Evolutionary conservation across 495 filamentous ascomycete species (phyloP).

Genomic region (Penicillium arizonense): DNA sequence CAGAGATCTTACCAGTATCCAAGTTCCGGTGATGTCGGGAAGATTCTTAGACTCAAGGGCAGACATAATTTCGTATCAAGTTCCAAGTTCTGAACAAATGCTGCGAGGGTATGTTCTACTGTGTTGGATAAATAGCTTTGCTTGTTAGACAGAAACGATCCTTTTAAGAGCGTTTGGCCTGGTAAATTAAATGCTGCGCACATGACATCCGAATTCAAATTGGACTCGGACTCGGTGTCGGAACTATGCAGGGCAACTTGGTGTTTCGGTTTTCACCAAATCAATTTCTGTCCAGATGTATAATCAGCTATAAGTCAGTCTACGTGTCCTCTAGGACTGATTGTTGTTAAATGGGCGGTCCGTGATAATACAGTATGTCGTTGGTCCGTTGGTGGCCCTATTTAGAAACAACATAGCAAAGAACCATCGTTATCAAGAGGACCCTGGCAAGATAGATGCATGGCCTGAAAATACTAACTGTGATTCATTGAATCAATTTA

Average conservation of each 20-base stretch:
- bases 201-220: neutral
- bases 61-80: conserved; percentile 5
- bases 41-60: neutral
- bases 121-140: neutral
- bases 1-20: conserved; percentile 13
- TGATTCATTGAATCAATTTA: too few relatives aligned
- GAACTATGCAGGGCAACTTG: neutral
- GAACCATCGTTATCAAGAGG: too few relatives aligned
- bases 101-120: neutral
- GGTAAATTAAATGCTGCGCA: neutral
- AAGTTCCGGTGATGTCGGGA: conserved; percentile 12
- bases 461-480: too few relatives aligned
- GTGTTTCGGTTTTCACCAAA: neutral
- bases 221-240: conserved; percentile 22
- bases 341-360: too few relatives aligned
- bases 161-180: neutral
- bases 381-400: too few relatives aligned
- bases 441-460: too few relatives aligned
- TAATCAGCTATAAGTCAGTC: too few relatives aligned
- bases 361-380: too few relatives aligned
- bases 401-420: too few relatives aligned
- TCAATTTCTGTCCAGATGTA: too few relatives aligned
- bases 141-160: neutral
- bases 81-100: too few relatives aligned
- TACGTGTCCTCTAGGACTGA: too few relatives aligned